These are phyloP conservation scores for Mucor circinelloides DNA, from an alignment of 371 early-diverging fungal genomes.

Conservation along the genomic window DNA sequence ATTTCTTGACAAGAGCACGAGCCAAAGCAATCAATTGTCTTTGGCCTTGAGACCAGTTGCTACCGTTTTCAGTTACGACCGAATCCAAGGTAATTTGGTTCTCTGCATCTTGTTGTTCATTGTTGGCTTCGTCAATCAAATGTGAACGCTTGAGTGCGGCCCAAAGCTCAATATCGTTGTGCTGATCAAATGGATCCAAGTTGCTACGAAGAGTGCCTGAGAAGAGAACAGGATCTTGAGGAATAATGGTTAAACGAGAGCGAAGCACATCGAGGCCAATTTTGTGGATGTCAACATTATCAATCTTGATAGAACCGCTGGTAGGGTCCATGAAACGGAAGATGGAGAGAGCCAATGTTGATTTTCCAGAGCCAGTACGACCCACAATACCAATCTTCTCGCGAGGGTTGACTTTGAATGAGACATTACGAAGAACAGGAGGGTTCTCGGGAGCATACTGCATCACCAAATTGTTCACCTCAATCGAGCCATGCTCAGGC, in stretches of 20 bases:
- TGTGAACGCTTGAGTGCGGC: conserved; percentile 67
- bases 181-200: conserved; percentile 74
- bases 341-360: conserved; percentile 67
- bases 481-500: conserved; percentile 74
- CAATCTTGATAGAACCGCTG: conserved; percentile 65
- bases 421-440: conserved; percentile 71
- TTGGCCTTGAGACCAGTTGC: conserved; percentile 86
- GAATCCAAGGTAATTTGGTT: conserved; percentile 46
- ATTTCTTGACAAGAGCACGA: conserved; percentile 77
- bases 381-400: conserved; percentile 73
- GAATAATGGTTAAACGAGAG: conserved; percentile 67
- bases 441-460: conserved; percentile 70
- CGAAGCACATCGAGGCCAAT: conserved; percentile 71
- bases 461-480: conserved; percentile 64
- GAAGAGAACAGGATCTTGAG: conserved; percentile 81
- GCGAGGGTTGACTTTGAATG: conserved; percentile 56
- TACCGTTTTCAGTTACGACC: conserved; percentile 72
- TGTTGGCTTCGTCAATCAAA: conserved; percentile 52
- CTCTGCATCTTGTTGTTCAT: background rate
- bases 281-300: conserved; percentile 69
- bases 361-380: conserved; percentile 65
- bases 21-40: conserved; percentile 87
- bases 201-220: conserved; percentile 82
- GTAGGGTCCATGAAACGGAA: conserved; percentile 77
- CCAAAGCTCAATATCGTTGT: conserved; percentile 81